A percentile compares a stretch with the other conserved stretches of the same genome.
Conservation (phyloP, 1,284 basidiomycete genomes). For the Puccinia polysora region DNA sequence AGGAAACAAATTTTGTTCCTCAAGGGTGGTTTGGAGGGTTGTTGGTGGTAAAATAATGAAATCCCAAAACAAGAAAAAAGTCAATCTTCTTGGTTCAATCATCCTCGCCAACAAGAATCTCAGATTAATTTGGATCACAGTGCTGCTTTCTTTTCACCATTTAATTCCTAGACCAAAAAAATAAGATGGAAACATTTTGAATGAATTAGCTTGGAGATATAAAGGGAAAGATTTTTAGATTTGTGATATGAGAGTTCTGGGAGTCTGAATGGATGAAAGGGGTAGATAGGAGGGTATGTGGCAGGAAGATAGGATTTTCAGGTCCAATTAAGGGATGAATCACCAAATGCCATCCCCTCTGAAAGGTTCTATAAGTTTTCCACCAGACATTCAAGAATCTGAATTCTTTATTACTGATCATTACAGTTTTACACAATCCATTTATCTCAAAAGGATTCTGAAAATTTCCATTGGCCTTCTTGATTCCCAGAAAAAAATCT, state of each 20-base stretch:
- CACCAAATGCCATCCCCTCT: conserved; percentile 34
- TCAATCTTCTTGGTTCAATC: conserved; percentile 48
- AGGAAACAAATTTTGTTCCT: conserved; percentile 69
- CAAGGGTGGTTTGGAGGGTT: conserved; percentile 50
- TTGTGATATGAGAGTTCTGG: no score
- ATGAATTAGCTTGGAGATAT: no score
- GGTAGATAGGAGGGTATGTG: no score
- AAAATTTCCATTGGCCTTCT: conserved; percentile 38
- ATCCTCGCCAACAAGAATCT: background rate
- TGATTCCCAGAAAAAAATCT: conserved; percentile 30
- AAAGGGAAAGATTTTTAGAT: no score
- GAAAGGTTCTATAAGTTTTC: conserved; percentile 37
- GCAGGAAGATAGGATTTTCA: no score
- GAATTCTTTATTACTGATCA: conserved; percentile 19
- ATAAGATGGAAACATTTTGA: background rate
- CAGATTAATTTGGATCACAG: conserved; percentile 1
- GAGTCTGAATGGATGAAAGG: no score
- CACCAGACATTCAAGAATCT: conserved; percentile 29
- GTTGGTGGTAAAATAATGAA: conserved; percentile 71
- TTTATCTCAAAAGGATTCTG: conserved; percentile 22
- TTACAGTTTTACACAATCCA: conserved; percentile 37
- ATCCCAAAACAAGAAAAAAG: conserved; percentile 82
- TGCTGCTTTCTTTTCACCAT: no score
- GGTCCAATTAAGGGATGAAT: no score
- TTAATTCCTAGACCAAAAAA: conserved; percentile 23